These are phyloP conservation scores for Phytopythium sindhum DNA, from an alignment of 352 stramenopile species.

Conservation along the genomic window DNA sequence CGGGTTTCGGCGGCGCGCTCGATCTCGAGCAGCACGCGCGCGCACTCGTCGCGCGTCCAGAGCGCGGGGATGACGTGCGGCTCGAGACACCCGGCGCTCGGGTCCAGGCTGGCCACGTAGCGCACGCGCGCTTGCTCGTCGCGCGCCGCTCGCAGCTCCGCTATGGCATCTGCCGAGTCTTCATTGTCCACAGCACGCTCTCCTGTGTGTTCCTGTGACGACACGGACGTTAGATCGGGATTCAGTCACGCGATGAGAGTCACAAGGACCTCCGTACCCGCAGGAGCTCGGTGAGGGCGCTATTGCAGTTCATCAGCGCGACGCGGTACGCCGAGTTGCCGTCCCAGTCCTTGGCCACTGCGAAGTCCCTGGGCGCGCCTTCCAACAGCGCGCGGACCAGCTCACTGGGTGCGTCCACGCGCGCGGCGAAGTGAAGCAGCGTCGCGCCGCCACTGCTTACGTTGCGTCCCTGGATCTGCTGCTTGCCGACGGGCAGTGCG, in stretches of 20 bases:
- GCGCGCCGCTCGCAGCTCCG: slow-evolving; percentile 23
- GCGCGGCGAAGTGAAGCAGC: slow-evolving; percentile 64
- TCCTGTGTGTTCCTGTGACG: slow-evolving; percentile 9
- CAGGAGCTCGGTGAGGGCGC: slow-evolving; percentile 34
- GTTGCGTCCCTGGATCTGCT: slow-evolving; percentile 61
- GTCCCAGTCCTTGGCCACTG: slow-evolving; percentile 51
- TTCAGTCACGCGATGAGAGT: not conserved
- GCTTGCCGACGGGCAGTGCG: slow-evolving; percentile 55
- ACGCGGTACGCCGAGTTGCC: slow-evolving; percentile 46
- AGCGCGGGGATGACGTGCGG: slow-evolving; percentile 41
- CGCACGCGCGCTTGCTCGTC: slow-evolving; percentile 41
- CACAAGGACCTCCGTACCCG: slow-evolving; percentile 13
- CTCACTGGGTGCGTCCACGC: slow-evolving; percentile 42
- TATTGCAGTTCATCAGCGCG: slow-evolving; percentile 40
- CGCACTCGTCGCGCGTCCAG: slow-evolving; percentile 51
- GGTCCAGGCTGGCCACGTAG: slow-evolving; percentile 51
- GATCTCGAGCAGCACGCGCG: slow-evolving; percentile 35
- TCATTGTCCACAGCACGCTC: slow-evolving; percentile 12
- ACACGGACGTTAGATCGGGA: not conserved
- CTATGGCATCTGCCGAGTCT: slow-evolving; percentile 2
- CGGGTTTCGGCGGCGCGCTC: slow-evolving; percentile 28
- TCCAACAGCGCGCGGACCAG: slow-evolving; percentile 46
- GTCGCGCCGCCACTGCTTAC: slow-evolving; percentile 70
- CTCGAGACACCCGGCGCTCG: slow-evolving; percentile 34
- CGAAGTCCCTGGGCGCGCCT: slow-evolving; percentile 25